Conservation (phyloP, 352 stramenopile genomes). For the Phytophthora parvispora region DNA sequence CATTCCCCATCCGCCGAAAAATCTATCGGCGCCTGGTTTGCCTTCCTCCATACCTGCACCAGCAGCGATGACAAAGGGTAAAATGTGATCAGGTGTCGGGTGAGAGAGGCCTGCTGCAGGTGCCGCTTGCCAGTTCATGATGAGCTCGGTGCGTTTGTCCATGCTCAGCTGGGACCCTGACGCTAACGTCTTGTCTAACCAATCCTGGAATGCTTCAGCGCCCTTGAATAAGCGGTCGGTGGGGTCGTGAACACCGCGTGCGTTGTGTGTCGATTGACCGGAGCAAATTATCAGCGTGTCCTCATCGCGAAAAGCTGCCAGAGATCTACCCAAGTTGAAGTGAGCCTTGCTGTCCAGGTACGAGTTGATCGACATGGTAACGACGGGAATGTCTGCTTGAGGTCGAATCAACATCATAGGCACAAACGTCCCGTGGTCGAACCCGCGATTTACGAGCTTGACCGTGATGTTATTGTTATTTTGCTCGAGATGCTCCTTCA, state of each 20-base stretch:
- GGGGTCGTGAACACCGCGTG: constrained; percentile 11
- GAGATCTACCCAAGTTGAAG: constrained; percentile 57
- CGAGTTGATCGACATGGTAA: constrained; percentile 1
- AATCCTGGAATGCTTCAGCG: constrained; percentile 38
- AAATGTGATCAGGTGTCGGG: constrained; percentile 63
- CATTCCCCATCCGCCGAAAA: constrained; percentile 51
- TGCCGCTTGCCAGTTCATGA: constrained; percentile 48
- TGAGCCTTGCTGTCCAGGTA: constrained; percentile 37
- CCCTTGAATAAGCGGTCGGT: neutral
- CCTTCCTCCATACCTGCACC: constrained; percentile 61
- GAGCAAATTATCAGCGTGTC: constrained; percentile 79
- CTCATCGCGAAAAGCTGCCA: constrained; percentile 58
- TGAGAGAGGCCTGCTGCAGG: constrained; percentile 48
- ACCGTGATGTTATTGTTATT: constrained; percentile 50
- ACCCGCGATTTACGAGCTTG: constrained; percentile 57
- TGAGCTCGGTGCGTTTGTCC: constrained; percentile 33
- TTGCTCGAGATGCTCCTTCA: constrained; percentile 26
- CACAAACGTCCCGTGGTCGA: constrained; percentile 94
- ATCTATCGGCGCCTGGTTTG: constrained; percentile 41
- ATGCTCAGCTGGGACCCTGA: constrained; percentile 32
- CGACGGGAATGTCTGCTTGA: neutral
- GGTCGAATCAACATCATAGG: constrained; percentile 48
- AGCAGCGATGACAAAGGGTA: constrained; percentile 58
- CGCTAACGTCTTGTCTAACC: constrained; percentile 43
- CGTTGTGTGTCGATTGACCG: constrained; percentile 49